Percentiles rank a stretch among this genome's conserved stretches.
phyloP scores from a whole-genome alignment of 345 rosid genomes.

The Syzygium oleosum region DNA sequence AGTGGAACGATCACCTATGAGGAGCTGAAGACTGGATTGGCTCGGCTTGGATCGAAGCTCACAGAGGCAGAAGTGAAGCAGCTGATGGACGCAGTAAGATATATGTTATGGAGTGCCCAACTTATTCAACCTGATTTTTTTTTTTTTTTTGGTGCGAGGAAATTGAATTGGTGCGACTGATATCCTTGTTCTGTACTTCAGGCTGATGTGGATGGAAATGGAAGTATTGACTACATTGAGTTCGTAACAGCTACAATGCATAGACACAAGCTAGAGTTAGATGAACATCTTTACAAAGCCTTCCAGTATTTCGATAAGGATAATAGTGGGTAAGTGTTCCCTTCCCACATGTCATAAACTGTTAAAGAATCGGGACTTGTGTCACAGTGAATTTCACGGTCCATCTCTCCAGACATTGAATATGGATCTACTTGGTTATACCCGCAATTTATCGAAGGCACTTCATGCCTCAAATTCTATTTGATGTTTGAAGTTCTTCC shows the following conservation, averaged over 20 bases:
- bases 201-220: conserved; percentile 95
- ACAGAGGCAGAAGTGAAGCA: conserved; percentile 68
- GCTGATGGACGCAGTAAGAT: conserved; percentile 89
- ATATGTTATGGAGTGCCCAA: too few species aligned
- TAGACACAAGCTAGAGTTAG: conserved; percentile 65
- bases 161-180: not conserved
- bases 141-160: not conserved
- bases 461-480: not conserved
- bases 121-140: not conserved
- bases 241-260: conserved; percentile 90
- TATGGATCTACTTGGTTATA: not conserved
- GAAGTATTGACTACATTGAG: conserved; percentile 74
- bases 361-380: not conserved
- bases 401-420: not conserved
- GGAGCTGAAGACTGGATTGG: conserved; percentile 68
- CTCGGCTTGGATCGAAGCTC: conserved; percentile 74
- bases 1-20: conserved; percentile 80
- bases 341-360: not conserved
- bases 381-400: not conserved
- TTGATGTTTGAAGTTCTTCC: not conserved
- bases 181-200: conserved; percentile 8
- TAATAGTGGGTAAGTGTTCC: conserved; percentile 53
- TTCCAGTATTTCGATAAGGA: conserved; percentile 89
- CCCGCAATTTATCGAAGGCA: not conserved
- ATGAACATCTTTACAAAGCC: conserved; percentile 73